phyloP scores from a whole-genome alignment of 345 rosid species.

The Eucalyptus regnans region DNA sequence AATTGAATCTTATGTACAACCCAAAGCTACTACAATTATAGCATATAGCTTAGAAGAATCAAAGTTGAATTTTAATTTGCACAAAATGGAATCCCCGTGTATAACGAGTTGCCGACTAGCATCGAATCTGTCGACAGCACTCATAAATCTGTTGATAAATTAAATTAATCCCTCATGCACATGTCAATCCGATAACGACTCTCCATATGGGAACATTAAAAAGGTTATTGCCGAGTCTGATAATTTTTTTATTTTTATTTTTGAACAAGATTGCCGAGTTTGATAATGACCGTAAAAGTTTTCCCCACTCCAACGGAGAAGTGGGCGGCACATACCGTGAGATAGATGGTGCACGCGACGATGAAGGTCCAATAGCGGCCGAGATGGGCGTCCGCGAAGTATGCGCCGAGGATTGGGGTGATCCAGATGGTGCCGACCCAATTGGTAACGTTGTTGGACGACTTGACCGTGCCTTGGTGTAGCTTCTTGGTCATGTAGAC shows the following conservation, averaged over 20 bases:
- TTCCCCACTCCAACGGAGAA: neutral
- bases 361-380: constrained; percentile 88
- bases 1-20: neutral
- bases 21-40: neutral
- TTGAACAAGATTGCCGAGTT: neutral
- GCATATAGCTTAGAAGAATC: neutral
- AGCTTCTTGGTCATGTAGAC: constrained; percentile 64
- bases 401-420: constrained; percentile 83
- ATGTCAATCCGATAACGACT: neutral
- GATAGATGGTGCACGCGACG: constrained; percentile 37
- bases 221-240: neutral
- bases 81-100: neutral
- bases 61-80: neutral
- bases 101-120: accelerated
- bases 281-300: neutral
- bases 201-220: neutral
- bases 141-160: neutral
- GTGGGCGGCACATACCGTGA: constrained; percentile 17
- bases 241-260: neutral
- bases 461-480: constrained; percentile 71
- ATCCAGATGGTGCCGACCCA: constrained; percentile 91
- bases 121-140: neutral
- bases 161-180: neutral
- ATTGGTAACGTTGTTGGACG: constrained; percentile 86
- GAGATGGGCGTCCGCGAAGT: constrained; percentile 76